A percentile compares a stretch with the other conserved stretches of the same genome.
phyloP scores from a whole-genome alignment of 2,329 filamentous ascomycete species.

The Sporothrix luriei region DNA sequence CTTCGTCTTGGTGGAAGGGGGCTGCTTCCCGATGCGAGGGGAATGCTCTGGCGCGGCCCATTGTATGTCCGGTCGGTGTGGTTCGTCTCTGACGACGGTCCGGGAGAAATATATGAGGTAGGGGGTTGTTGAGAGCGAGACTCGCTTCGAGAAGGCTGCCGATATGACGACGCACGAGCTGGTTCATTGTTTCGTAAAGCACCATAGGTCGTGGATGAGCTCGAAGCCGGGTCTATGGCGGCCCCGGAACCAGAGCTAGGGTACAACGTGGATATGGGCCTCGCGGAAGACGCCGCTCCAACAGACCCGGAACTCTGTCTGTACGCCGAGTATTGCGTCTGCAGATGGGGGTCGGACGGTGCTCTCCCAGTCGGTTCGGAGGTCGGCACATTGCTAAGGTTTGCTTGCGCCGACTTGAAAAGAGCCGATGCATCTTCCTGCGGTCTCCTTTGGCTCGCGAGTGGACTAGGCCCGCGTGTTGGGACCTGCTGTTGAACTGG shows the following conservation, averaged over 20 bases:
- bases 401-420: constrained; percentile 39
- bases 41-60: constrained; percentile 53
- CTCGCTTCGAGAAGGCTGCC: constrained; percentile 57
- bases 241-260: constrained; percentile 39
- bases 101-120: constrained; percentile 59
- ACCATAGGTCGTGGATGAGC: constrained; percentile 31
- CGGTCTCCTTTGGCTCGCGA: background rate
- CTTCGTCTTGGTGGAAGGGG: constrained; percentile 73
- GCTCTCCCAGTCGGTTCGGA: constrained; percentile 26
- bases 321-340: constrained; percentile 35
- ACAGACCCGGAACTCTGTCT: constrained; percentile 27
- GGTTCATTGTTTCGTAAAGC: constrained; percentile 57
- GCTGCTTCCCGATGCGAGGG: constrained; percentile 55
- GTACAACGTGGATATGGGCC: constrained; percentile 44
- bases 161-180: constrained; percentile 59
- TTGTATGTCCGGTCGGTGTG: constrained; percentile 37
- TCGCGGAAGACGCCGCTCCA: constrained; percentile 36
- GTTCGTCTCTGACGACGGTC: constrained; percentile 69
- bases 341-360: constrained; percentile 30
- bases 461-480: constrained; percentile 33
- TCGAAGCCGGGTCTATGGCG: constrained; percentile 41
- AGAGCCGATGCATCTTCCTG: constrained; percentile 37
- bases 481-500: constrained; percentile 26
- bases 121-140: constrained; percentile 60
- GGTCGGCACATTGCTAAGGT: constrained; percentile 37